Base-by-base conservation (phyloP, 257 asterid species). In the Echium plantagineum region DNA sequence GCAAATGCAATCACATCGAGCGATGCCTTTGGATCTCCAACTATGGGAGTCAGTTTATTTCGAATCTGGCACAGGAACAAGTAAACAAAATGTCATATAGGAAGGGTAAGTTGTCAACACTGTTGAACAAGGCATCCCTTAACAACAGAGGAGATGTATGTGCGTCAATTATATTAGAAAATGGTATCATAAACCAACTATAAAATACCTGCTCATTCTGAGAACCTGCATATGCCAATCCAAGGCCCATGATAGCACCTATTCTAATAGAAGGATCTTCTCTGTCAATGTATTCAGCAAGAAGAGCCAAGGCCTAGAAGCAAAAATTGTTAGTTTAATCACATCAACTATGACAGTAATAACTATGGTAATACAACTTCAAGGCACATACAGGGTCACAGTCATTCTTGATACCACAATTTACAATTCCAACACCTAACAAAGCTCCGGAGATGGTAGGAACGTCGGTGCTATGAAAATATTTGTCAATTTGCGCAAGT, bases 181-280 rank as follows among this genome's bases (percentile, higher is more conserved):
- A 35, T 8, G 46, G 13, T 13, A 35, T 6, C 32, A 28, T 28
- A 28, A 28, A 28, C 10, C 46, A 35, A 35, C 9, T 0, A n/a
- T n/a, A 35, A 7, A 35, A 35, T 63, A 85, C 98, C 68, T 85
- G 88, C 63, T 78, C 95, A 60, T 83, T 79, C 75, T 85, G 95
- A 55, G 97, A 67, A 57, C 99, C 97, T 7, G 99, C 97, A 72
- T 93, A 89, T 61, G 99, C 97, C 72, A 93, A 90, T 26, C 95
- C 99, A 54, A 93, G 77, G 51, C 99, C 97, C 94, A 93, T 89
- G 67, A 93, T 89, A 55, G 99, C 97, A 68, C 99, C 99, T 58
- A 93, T 93, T 70, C 85, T 81, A 65, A 74, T 74, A 4, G 89
- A 78, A 38, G 94, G 56, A 71, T 86, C 99, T 55, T 86, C 95